Conservation (phyloP, 2,329 filamentous ascomycete species). For the Parasarocladium wereldwijsianum region DNA sequence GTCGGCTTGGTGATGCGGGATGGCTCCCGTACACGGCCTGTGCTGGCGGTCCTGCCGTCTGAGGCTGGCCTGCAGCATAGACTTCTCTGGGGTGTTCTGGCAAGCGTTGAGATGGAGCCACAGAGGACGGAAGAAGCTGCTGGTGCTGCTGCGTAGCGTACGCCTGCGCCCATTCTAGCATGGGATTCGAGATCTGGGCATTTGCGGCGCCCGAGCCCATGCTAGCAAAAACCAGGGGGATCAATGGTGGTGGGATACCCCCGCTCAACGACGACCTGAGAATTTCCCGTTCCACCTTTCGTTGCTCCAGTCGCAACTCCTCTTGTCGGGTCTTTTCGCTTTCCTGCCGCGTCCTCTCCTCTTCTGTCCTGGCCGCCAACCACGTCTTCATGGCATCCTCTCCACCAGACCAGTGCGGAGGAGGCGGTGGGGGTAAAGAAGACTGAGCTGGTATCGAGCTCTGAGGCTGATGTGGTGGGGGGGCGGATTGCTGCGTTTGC, state of each 20-base stretch:
- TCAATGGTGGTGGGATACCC: slow-evolving; percentile 59
- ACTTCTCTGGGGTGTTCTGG: slow-evolving; percentile 41
- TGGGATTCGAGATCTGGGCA: slow-evolving; percentile 29
- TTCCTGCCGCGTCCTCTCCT: slow-evolving; percentile 59
- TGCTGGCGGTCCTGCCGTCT: slow-evolving; percentile 24
- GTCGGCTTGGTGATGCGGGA: slow-evolving; percentile 33
- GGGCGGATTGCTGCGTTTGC: slow-evolving; percentile 13
- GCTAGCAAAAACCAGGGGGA: slow-evolving; percentile 61
- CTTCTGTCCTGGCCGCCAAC: slow-evolving; percentile 57
- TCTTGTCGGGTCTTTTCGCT: slow-evolving; percentile 57
- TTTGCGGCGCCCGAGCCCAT: slow-evolving; percentile 47
- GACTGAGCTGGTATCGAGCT: slow-evolving; percentile 13
- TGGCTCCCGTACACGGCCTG: slow-evolving; percentile 27
- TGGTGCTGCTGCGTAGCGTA: slow-evolving; percentile 39
- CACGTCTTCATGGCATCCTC: slow-evolving; percentile 61
- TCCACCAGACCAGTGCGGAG: slow-evolving; percentile 49
- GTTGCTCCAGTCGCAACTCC: slow-evolving; percentile 52
- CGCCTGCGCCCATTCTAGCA: slow-evolving; percentile 55
- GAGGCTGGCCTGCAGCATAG: slow-evolving; percentile 24
- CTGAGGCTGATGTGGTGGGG: slow-evolving; percentile 10
- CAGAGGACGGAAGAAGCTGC: slow-evolving; percentile 36
- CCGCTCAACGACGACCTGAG: slow-evolving; percentile 52
- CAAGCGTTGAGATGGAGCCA: slow-evolving; percentile 34
- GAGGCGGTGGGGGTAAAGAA: slow-evolving; percentile 36
- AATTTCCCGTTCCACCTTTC: slow-evolving; percentile 60